These are phyloP conservation scores for Suhomyces xylopsoci DNA, from an alignment of 805 yeast genomes.

Conservation along the genomic window DNA sequence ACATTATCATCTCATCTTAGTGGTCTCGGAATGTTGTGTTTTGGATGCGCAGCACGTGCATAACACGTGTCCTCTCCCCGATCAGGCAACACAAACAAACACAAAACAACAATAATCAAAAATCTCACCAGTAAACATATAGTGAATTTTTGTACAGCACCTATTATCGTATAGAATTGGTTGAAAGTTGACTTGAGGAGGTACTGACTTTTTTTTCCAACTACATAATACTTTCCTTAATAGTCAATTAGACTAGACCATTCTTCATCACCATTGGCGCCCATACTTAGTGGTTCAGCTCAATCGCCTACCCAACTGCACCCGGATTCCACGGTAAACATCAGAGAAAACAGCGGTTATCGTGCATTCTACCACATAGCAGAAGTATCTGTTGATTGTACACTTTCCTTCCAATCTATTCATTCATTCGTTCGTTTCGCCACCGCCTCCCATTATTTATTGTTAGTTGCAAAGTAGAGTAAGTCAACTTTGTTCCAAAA, in stretches of 20 bases:
- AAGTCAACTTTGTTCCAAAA: background rate
- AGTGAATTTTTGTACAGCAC: background rate
- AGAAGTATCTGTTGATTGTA: background rate
- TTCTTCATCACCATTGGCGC: background rate
- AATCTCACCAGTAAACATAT: background rate
- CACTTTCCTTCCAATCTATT: background rate
- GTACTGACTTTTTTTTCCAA: background rate
- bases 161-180: background rate
- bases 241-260: background rate
- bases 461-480: background rate
- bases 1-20: background rate
- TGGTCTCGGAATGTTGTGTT: background rate
- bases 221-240: background rate
- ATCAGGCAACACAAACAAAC: conserved; percentile 6
- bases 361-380: background rate
- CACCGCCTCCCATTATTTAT: background rate
- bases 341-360: background rate
- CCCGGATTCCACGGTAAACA: background rate
- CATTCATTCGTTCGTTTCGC: background rate
- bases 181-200: background rate
- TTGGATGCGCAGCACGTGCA: background rate
- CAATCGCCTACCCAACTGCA: background rate
- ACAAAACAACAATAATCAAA: conserved; percentile 1
- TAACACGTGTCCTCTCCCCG: background rate
- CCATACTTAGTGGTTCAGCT: background rate